Base-by-base conservation (phyloP, 805 yeast genomes). In the Diddensiella caesifluorescens region DNA sequence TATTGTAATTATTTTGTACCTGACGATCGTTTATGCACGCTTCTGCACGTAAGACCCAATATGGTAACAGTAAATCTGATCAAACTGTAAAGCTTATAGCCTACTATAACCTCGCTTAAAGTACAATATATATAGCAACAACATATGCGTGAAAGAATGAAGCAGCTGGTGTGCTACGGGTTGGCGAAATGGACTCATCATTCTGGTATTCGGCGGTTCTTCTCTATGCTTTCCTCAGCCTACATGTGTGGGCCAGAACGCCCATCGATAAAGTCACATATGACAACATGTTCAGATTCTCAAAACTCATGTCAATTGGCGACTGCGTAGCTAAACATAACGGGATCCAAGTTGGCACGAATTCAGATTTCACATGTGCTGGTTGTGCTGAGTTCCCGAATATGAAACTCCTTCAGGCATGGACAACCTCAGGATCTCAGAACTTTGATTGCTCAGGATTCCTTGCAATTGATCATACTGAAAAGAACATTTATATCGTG, bases 221-320 rank as follows among this genome's bases (percentile, higher is more conserved):
- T 13, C 30, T 13, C n/a, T 13, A 13, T 13, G 15, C n/a, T 27
- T 13, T 27, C 16, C 15, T 5, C 5, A 27, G 30, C 30, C n/a
- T 13, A 4, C 5, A 13, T 5, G 5, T 21, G n/a, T 4, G 35
- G 15, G 15, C 26, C 9, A 34, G 25, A 18, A 34, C 26, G 26
- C 26, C 37, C 5, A 22, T 22, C 25, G 19, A n/a, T 20, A 23
- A 4, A 4, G 21, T 19, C 4, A 34, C 40, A 10, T 32, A 33
- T 23, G 22, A 28, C 36, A 29, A 41, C 20, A 21, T 41, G 3
- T 18, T 20, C 13, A 19, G 16, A 4, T 4, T 39, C 9, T n/a
- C 35, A 9, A 18, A 32, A 4, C 22, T 41, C 15, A 35, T 41
- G 45, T 23, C 45, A 9, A 28, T 41, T 12, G 41, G 42, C 16